phyloP scores from a whole-genome alignment of 2,329 filamentous ascomycete genomes.

The Pochonia chlamydosporia region DNA sequence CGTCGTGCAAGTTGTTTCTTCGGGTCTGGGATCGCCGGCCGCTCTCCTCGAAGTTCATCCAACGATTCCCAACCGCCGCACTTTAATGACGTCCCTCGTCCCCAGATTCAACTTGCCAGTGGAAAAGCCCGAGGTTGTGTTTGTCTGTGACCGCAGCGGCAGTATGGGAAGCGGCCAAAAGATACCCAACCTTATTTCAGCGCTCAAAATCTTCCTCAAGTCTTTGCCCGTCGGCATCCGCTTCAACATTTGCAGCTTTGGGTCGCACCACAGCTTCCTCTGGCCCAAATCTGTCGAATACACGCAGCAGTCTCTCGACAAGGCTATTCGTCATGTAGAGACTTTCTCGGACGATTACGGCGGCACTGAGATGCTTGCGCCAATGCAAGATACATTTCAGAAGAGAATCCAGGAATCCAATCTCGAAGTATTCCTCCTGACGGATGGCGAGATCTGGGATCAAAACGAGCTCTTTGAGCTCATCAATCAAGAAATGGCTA shows the following conservation, averaged over 20 bases:
- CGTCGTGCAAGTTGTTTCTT: conserved; percentile 57
- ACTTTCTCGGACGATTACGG: conserved; percentile 41
- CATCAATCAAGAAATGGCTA: conserved; percentile 33
- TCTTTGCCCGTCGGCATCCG: conserved; percentile 57
- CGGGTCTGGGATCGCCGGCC: conserved; percentile 52
- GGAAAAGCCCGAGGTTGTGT: conserved; percentile 57
- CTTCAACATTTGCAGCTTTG: conserved; percentile 69
- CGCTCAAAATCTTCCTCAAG: conserved; percentile 59
- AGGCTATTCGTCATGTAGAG: conserved; percentile 36
- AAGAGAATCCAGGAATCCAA: conserved; percentile 38
- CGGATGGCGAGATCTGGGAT: conserved; percentile 50
- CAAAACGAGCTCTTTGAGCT: conserved; percentile 37
- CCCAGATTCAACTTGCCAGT: conserved; percentile 60
- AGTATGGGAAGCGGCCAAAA: conserved; percentile 48
- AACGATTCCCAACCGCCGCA: conserved; percentile 52
- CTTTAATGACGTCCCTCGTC: conserved; percentile 65
- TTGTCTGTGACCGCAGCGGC: conserved; percentile 66
- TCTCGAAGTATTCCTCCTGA: conserved; percentile 49
- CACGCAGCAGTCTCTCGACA: conserved; percentile 33
- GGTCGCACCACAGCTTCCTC: conserved; percentile 38
- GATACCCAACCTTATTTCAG: conserved; percentile 47
- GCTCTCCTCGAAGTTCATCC: conserved; percentile 64
- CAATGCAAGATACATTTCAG: conserved; percentile 38
- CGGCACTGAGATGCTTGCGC: conserved; percentile 46
- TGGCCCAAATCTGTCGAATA: conserved; percentile 43